Conservation (phyloP, 1,284 basidiomycete species). For the Ganoderma multipileum region DNA sequence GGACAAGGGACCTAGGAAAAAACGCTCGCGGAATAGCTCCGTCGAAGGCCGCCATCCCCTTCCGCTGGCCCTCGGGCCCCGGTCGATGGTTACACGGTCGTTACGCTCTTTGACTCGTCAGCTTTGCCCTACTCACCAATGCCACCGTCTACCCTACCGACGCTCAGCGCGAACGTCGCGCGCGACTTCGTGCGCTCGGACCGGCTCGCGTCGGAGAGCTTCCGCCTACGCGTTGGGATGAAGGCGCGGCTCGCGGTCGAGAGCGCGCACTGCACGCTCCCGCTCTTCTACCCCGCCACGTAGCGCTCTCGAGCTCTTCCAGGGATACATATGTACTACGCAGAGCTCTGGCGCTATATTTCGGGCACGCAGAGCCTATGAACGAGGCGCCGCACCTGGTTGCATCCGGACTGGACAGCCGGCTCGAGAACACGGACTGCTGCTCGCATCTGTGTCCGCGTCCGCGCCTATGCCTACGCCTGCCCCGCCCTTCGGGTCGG, state of each 20-base stretch:
- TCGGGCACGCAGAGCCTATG: constrained; percentile 1
- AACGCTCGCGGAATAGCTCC: too few species aligned
- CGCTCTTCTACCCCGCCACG: neutral
- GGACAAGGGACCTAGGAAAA: too few species aligned
- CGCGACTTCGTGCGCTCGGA: constrained; percentile 8
- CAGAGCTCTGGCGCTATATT: constrained; percentile 2
- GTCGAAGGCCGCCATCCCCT: too few species aligned
- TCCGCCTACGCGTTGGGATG: constrained; percentile 9
- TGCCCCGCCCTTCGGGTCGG: too few species aligned
- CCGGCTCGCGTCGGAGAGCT: constrained; percentile 12
- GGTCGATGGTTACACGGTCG: constrained; percentile 6
- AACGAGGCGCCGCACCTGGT: neutral
- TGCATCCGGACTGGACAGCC: too few species aligned
- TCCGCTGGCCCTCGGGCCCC: too few species aligned
- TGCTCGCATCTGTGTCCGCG: too few species aligned
- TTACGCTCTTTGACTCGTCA: too few species aligned
- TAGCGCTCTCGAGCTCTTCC: neutral
- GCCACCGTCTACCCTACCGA: constrained; percentile 19
- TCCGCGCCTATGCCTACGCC: too few species aligned
- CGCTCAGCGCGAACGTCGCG: constrained; percentile 17
- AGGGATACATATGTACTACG: neutral
- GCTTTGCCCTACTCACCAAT: constrained; percentile 19
- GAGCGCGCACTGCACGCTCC: constrained; percentile 9
- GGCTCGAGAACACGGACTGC: too few species aligned
- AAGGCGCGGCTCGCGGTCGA: constrained; percentile 3